Evolutionary conservation across 208 protist genomes (phyloP).

Genomic region (Trypanosoma lewisi): DNA sequence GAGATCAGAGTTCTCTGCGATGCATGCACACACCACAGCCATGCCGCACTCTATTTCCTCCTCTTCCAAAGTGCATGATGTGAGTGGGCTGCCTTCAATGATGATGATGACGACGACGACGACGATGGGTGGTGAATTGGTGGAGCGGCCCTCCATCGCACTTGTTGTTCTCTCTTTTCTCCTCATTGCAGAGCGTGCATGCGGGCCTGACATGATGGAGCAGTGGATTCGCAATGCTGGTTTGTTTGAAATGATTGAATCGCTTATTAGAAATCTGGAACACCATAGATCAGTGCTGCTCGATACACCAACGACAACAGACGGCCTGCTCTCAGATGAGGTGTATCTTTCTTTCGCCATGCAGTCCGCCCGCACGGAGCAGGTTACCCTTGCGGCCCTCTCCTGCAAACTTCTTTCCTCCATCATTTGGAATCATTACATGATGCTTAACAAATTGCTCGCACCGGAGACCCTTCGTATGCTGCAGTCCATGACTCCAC

Average conservation of each 20-base stretch:
- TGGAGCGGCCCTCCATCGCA: slow-evolving; percentile 51
- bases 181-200: slow-evolving; percentile 36
- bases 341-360: slow-evolving; percentile 70
- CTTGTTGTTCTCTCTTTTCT: slow-evolving; percentile 53
- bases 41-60: no score
- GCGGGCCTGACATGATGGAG: slow-evolving; percentile 20
- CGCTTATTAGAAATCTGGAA: slow-evolving; percentile 37
- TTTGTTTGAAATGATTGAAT: slow-evolving; percentile 29
- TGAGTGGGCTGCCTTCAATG: no score
- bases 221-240: slow-evolving; percentile 33
- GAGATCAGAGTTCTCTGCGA: background rate
- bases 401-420: slow-evolving; percentile 63
- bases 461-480: slow-evolving; percentile 24
- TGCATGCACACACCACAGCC: background rate
- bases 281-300: slow-evolving; percentile 46
- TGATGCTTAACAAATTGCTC: slow-evolving; percentile 14
- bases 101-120: no score
- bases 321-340: slow-evolving; percentile 73
- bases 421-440: slow-evolving; percentile 39
- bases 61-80: no score
- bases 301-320: slow-evolving; percentile 52
- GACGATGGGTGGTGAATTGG: no score
- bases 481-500: slow-evolving; percentile 40
- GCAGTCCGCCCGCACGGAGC: slow-evolving; percentile 40
- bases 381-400: slow-evolving; percentile 49